phyloP scores from a whole-genome alignment of 192 early-diverging fungal genomes.

The Gamsiella multidivaricata region DNA sequence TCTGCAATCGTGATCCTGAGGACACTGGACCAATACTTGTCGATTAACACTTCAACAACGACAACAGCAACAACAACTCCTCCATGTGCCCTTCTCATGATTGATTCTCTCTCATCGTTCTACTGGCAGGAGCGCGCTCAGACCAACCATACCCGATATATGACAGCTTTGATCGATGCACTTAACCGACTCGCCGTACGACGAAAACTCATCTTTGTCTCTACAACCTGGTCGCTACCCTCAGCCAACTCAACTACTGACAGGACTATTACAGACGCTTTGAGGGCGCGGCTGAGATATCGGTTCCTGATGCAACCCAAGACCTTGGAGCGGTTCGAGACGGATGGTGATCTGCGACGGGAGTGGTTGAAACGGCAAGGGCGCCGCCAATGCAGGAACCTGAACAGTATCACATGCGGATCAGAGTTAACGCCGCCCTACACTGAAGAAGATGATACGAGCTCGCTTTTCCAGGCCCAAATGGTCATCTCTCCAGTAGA shows the following conservation, averaged over 20 bases:
- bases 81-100: conserved; percentile 19
- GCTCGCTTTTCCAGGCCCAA: conserved; percentile 42
- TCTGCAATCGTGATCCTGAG: conserved; percentile 31
- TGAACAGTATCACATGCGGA: neutral
- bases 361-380: conserved; percentile 19
- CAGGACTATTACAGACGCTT: conserved; percentile 26
- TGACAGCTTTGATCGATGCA: conserved; percentile 14
- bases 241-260: conserved; percentile 3
- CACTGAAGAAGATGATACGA: neutral
- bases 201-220: conserved; percentile 30
- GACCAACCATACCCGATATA: conserved; percentile 14
- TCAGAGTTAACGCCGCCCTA: neutral
- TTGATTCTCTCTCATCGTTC: conserved; percentile 44
- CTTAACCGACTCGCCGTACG: conserved; percentile 16
- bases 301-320: conserved; percentile 40
- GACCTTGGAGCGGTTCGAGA: conserved; percentile 9
- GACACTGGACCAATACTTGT: conserved; percentile 26
- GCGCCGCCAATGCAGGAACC: neutral
- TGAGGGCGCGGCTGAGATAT: conserved; percentile 25
- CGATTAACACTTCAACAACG: neutral
- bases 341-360: conserved; percentile 6
- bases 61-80: conserved; percentile 18
- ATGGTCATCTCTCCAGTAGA: conserved; percentile 21
- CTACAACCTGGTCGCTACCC: conserved; percentile 31
- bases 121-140: conserved; percentile 39